Conservation (phyloP, 106 monocot genomes). For the Agapanthus africanus region DNA sequence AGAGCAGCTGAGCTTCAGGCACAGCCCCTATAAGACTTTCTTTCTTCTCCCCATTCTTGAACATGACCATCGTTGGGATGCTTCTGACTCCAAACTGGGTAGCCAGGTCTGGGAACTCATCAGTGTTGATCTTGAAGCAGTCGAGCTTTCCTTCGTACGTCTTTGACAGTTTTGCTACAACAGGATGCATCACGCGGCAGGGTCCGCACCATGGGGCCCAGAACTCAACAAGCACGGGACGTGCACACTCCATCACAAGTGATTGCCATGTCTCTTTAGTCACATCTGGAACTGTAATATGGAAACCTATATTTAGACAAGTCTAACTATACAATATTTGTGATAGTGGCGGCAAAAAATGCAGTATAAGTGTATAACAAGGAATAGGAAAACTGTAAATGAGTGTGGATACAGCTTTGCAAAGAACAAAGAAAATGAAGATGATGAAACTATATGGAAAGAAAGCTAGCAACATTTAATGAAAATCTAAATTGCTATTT, state of each 20-base stretch:
- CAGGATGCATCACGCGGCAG: conserved; percentile 27
- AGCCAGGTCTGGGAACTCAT: conserved; percentile 24
- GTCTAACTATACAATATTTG: too few species aligned
- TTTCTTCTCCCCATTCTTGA: conserved; percentile 43
- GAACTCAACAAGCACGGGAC: conserved; percentile 37
- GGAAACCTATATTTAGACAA: too few species aligned
- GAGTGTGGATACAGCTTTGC: not conserved
- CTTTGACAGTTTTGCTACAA: conserved; percentile 27
- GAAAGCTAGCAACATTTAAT: not conserved
- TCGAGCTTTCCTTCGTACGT: conserved; percentile 27
- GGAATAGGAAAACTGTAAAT: too few species aligned
- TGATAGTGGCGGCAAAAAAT: too few species aligned
- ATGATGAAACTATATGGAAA: not conserved
- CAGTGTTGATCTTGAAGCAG: conserved; percentile 42
- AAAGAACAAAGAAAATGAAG: not conserved
- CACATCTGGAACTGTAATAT: conserved; percentile 37
- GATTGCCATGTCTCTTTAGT: conserved; percentile 25
- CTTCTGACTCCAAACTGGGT: conserved; percentile 34
- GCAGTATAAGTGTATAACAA: too few species aligned
- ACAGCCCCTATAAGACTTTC: conserved; percentile 35
- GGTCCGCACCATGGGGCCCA: conserved; percentile 62
- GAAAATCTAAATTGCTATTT: not conserved
- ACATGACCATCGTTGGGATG: conserved; percentile 43
- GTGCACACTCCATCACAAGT: conserved; percentile 22
- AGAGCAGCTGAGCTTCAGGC: conserved; percentile 16